Evolutionary conservation across 2,329 filamentous ascomycete genomes (phyloP).

Genomic region (Macrophomina pseudophaseolina): DNA sequence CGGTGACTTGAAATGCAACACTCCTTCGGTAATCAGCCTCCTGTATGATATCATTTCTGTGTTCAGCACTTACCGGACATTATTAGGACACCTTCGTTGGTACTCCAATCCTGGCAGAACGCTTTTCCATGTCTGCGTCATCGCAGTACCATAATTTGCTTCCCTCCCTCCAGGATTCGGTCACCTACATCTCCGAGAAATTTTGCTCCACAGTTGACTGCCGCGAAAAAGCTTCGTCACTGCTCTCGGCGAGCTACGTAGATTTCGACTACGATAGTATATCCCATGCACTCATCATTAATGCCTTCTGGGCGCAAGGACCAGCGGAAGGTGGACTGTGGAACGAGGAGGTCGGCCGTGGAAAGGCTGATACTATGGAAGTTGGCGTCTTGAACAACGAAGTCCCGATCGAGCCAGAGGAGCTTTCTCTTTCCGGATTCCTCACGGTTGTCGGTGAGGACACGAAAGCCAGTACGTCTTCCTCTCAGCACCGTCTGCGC

Average conservation of each 20-base stretch:
- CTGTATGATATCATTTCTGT: background rate
- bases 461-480: conserved; percentile 62
- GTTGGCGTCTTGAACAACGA: conserved; percentile 78
- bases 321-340: conserved; percentile 27
- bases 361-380: conserved; percentile 66
- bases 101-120: conserved; percentile 60
- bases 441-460: conserved; percentile 80
- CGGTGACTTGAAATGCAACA: conserved; percentile 59
- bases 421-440: conserved; percentile 78
- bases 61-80: conserved; percentile 20
- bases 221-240: conserved; percentile 50
- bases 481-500: background rate
- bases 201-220: conserved; percentile 62
- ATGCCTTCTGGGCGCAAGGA: conserved; percentile 62
- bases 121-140: conserved; percentile 66
- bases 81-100: conserved; percentile 65
- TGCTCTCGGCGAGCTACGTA: conserved; percentile 65
- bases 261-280: conserved; percentile 79
- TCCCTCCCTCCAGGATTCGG: conserved; percentile 61
- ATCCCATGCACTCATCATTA: conserved; percentile 68
- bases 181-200: conserved; percentile 57
- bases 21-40: conserved; percentile 48
- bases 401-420: conserved; percentile 68
- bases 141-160: conserved; percentile 72
- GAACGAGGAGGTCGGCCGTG: conserved; percentile 46